Evolutionary conservation across 106 monocot genomes (phyloP).

Genomic region (Acorus calamus): DNA sequence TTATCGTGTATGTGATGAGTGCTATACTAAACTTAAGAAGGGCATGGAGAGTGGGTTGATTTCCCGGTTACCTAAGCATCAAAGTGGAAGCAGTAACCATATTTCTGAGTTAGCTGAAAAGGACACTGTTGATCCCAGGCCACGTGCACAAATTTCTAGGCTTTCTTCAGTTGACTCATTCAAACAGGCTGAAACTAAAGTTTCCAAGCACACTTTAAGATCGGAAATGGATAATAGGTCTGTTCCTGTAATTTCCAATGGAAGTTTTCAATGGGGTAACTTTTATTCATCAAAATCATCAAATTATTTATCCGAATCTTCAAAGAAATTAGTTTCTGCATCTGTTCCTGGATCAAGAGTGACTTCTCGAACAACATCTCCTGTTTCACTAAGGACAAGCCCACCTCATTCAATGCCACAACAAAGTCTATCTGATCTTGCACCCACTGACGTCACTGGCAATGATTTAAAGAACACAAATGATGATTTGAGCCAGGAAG

Average conservation of each 20-base stretch:
- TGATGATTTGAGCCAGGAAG: slow-evolving; percentile 33
- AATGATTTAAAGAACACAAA: slow-evolving; percentile 28
- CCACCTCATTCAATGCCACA: slow-evolving; percentile 19
- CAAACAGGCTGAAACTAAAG: slow-evolving; percentile 18
- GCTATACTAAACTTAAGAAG: slow-evolving; percentile 38
- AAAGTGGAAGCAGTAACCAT: slow-evolving; percentile 25
- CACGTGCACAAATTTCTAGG: slow-evolving; percentile 16
- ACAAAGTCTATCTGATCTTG: slow-evolving; percentile 8
- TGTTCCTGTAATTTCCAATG: slow-evolving; percentile 16
- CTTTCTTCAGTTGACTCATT: slow-evolving; percentile 40
- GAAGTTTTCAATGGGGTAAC: slow-evolving; percentile 24
- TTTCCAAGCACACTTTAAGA: slow-evolving; percentile 11
- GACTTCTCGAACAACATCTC: slow-evolving; percentile 38
- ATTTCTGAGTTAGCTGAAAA: slow-evolving; percentile 27
- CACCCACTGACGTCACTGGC: slow-evolving; percentile 11
- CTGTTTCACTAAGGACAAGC: slow-evolving; percentile 32
- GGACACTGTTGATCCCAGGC: slow-evolving; percentile 8
- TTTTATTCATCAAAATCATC: slow-evolving; percentile 18
- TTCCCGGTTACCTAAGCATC: slow-evolving; percentile 27
- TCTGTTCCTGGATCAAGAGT: slow-evolving; percentile 45
- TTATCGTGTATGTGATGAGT: slow-evolving; percentile 51
- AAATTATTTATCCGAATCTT: slow-evolving; percentile 21
- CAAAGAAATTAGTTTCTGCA: slow-evolving; percentile 41
- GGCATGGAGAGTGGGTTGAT: slow-evolving; percentile 9
- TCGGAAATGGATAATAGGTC: slow-evolving; percentile 13